phyloP scores from a whole-genome alignment of 331 rosid genomes.

The Prunus yedoensis region DNA sequence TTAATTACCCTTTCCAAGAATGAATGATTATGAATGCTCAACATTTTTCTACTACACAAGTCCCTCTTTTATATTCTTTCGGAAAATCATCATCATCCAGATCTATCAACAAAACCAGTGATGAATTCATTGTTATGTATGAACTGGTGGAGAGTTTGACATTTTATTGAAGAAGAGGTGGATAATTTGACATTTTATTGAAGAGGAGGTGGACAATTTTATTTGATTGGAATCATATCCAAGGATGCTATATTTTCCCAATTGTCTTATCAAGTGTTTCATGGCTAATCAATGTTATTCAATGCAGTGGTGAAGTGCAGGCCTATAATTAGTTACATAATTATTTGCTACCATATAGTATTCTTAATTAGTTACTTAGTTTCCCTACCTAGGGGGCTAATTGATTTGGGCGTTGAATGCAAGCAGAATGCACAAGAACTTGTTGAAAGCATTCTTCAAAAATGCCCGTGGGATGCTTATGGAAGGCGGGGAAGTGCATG shows the following conservation, averaged over 20 bases:
- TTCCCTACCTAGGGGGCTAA: neutral
- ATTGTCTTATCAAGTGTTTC: no score
- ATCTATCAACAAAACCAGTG: neutral
- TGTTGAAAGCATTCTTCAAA: slow-evolving; percentile 27
- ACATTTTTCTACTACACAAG: neutral
- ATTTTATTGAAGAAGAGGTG: neutral
- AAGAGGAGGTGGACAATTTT: neutral
- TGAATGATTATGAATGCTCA: no score
- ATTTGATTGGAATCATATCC: neutral
- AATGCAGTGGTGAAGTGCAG: neutral
- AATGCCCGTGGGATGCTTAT: slow-evolving; percentile 32
- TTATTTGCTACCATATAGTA: neutral
- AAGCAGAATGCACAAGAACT: slow-evolving; percentile 22
- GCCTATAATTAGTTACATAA: no score
- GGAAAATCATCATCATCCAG: no score
- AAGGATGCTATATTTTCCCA: neutral
- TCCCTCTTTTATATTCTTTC: neutral
- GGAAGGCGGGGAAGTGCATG: slow-evolving; percentile 39
- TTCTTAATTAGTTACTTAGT: neutral
- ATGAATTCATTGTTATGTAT: neutral
- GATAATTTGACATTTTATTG: neutral
- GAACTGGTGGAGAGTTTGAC: neutral
- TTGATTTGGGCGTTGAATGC: neutral
- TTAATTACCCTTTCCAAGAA: no score
- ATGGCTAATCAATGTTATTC: neutral